phyloP scores from a whole-genome alignment of 169 alveolate genomes.

The Eimeria acervulina region DNA sequence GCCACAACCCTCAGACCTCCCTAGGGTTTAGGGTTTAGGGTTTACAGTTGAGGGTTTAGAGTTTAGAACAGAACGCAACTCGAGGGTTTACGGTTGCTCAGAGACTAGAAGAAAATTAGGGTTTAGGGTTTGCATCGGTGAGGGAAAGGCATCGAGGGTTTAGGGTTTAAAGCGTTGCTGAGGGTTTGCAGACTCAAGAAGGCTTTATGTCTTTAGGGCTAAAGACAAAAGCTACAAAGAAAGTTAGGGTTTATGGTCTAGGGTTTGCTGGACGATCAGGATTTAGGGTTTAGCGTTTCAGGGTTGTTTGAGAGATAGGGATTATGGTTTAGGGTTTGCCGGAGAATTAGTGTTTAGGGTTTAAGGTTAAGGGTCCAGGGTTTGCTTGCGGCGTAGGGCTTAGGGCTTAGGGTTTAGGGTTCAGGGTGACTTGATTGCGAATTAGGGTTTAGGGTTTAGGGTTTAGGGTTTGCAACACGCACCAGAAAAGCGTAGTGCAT shows the following conservation, averaged over 20 bases:
- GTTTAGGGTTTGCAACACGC: constrained; percentile 2
- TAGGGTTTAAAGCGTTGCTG: too few species aligned
- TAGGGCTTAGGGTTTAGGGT: not conserved
- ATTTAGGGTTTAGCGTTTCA: too few species aligned
- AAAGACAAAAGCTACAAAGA: too few species aligned
- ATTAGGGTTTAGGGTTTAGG: not conserved
- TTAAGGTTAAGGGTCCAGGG: not conserved
- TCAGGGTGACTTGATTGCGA: too few species aligned
- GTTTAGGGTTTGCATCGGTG: not conserved
- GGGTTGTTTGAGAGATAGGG: too few species aligned
- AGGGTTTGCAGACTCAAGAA: not conserved
- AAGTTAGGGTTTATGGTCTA: not conserved
- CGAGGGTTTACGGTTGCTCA: not conserved
- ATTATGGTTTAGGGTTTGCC: too few species aligned
- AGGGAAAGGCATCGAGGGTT: too few species aligned
- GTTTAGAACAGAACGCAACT: too few species aligned
- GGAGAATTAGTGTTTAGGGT: too few species aligned
- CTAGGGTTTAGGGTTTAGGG: constrained; percentile 9
- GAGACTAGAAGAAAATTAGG: not conserved
- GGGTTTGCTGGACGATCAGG: too few species aligned
- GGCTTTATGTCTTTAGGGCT: not conserved
- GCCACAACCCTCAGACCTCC: not conserved
- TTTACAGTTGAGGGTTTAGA: not conserved
- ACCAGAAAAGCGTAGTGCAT: constrained; percentile 29
- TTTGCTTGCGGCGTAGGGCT: too few species aligned